These are phyloP conservation scores for Phialophora tarda DNA, from an alignment of 2,329 filamentous ascomycete species.

Conservation along the genomic window DNA sequence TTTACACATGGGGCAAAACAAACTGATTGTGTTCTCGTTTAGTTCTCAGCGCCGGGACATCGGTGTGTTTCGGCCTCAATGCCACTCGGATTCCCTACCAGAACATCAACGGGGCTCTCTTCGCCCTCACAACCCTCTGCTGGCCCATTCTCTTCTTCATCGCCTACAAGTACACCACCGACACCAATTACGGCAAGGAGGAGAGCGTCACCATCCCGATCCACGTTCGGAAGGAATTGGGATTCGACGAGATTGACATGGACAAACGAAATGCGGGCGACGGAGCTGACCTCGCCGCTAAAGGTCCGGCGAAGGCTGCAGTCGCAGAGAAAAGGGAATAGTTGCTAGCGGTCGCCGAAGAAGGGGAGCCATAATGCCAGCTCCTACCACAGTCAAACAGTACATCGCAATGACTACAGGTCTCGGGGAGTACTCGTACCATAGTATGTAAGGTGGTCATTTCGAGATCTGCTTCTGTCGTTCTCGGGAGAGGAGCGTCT, in stretches of 20 bases:
- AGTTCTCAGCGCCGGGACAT: constrained; percentile 16
- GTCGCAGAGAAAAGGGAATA: not conserved
- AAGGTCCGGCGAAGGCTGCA: constrained; percentile 5
- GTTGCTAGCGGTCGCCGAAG: too few species aligned
- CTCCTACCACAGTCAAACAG: too few species aligned
- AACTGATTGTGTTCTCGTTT: constrained; percentile 5
- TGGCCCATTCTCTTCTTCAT: constrained; percentile 19
- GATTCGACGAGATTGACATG: not conserved
- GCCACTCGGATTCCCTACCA: constrained; percentile 16
- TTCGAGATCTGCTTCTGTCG: too few species aligned
- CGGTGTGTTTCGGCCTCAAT: constrained; percentile 19
- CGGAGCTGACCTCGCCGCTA: not conserved
- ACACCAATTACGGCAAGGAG: constrained; percentile 21
- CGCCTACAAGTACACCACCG: constrained; percentile 12
- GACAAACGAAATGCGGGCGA: constrained; percentile 3
- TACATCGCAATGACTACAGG: too few species aligned
- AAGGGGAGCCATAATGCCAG: too few species aligned
- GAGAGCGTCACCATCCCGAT: constrained; percentile 14
- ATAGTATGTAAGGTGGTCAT: too few species aligned
- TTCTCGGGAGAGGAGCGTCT: too few species aligned
- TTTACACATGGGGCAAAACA: not conserved
- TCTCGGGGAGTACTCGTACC: too few species aligned
- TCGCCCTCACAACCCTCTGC: constrained; percentile 17
- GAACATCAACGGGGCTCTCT: constrained; percentile 16
- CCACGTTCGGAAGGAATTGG: constrained; percentile 15